phyloP scores from a whole-genome alignment of 371 early-diverging fungal genomes.

The Apophysomyces variabilis region DNA sequence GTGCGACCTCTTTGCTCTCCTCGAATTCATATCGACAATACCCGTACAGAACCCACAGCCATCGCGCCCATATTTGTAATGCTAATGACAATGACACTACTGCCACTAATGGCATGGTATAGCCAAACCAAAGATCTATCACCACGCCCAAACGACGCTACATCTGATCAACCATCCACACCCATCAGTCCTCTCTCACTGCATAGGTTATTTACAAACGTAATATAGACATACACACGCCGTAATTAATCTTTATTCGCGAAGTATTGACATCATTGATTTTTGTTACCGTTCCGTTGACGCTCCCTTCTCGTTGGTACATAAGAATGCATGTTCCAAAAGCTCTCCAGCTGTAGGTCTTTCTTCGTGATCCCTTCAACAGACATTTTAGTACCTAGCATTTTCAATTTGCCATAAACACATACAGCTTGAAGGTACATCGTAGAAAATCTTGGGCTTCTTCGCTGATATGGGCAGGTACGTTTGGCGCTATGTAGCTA shows the following conservation, averaged over 20 bases:
- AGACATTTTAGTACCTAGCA: neutral
- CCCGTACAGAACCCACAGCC: neutral
- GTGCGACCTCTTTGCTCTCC: neutral
- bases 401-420: constrained; percentile 10
- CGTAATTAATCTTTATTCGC: neutral
- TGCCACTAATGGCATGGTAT: constrained; percentile 4
- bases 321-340: constrained; percentile 59
- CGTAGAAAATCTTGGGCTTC: constrained; percentile 81
- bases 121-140: neutral
- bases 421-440: constrained; percentile 77
- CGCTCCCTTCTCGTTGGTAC: neutral
- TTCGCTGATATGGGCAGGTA: constrained; percentile 73
- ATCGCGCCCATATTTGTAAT: neutral
- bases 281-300: constrained; percentile 1
- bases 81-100: neutral
- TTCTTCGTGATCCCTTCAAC: constrained; percentile 58
- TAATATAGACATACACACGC: constrained; percentile 5
- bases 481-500: constrained; percentile 76
- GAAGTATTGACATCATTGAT: neutral
- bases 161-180: neutral
- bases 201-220: constrained; percentile 7
- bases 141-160: neutral
- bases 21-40: neutral
- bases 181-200: constrained; percentile 1
- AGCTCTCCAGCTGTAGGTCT: constrained; percentile 65